Base-by-base conservation (phyloP, 768 basidiomycete genomes). In the Nidularia sp. region DNA sequence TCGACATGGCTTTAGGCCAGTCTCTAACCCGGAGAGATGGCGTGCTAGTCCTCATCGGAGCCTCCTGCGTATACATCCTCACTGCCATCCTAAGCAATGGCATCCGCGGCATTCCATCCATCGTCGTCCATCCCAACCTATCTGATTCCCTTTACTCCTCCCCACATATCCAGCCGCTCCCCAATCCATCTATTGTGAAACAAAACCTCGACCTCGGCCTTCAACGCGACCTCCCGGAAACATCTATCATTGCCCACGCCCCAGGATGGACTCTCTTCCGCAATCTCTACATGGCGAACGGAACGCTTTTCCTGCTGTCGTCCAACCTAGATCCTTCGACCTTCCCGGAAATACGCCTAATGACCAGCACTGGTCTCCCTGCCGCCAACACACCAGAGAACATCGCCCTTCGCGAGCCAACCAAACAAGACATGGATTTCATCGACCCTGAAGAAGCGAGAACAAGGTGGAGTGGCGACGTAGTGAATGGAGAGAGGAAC, bases 231-330 rank as follows among this genome's bases (percentile, higher is more conserved):
- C 44, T 84, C 8, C 78, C 79, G 1, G 70, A 77, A 50, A 86
- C 85, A 0, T 68, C 71, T 5, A 60, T 86, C 36, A 61, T 79
- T 15, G 69, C 77, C 35, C 84, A 85, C 52, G 81, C 81, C 6
- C 82, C 82, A 34, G 89, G 90, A 31, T 90, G 88, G 88, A 90
- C 90, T 1, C 66, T 89, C 35, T 89, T 89, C 64, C 77, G 76
- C 25, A 81, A 90, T 62, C 62, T 92, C 5, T 92, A 92, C 75
- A 75, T 90, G 79, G 77, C 81, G 50, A 85, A 89, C 55, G 86
- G 86, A 12, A 88, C 88, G 0, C 75, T 90, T 48, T 81, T 76
- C 64, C 75, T 90, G 59, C 70, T 90, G 7, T 45, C 53, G 53
- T 76, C 84, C 18, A 18, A 56, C 55, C 51, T 54, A 4, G 18